Conservation (phyloP, 805 yeast species). For the Candida arabinofermentans region DNA sequence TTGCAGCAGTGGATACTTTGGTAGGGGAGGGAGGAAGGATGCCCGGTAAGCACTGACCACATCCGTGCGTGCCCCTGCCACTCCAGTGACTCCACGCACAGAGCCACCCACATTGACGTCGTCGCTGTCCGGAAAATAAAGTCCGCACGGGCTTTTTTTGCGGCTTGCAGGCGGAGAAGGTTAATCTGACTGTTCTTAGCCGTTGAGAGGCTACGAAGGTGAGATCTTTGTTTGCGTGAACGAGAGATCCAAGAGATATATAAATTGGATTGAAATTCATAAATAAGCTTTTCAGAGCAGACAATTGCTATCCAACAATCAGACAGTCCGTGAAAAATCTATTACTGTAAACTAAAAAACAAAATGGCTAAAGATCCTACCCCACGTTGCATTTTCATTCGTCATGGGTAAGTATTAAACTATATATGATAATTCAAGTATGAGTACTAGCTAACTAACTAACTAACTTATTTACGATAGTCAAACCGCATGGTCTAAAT, state of each 20-base stretch:
- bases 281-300: neutral
- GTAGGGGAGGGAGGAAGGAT: too few relatives aligned
- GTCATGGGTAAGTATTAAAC: conserved; percentile 5
- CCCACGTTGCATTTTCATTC: conserved; percentile 5
- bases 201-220: neutral
- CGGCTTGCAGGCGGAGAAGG: neutral
- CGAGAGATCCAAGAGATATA: neutral
- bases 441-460: neutral
- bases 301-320: too few relatives aligned
- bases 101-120: neutral
- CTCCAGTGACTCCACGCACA: neutral
- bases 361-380: conserved; percentile 1
- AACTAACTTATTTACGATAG: conserved; percentile 15
- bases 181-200: neutral
- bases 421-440: neutral
- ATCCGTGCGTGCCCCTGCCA: too few relatives aligned
- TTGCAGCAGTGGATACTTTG: too few relatives aligned
- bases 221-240: neutral
- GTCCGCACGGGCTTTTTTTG: neutral
- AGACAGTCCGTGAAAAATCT: too few relatives aligned
- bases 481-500: conserved; percentile 93
- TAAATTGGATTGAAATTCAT: neutral
- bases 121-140: neutral
- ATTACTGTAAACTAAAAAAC: too few relatives aligned
- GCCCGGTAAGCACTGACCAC: too few relatives aligned